Percentiles rank a stretch among this genome's conserved stretches.
Conservation (phyloP, 2,329 filamentous ascomycete species). For the Gaeumannomyces sp. region DNA sequence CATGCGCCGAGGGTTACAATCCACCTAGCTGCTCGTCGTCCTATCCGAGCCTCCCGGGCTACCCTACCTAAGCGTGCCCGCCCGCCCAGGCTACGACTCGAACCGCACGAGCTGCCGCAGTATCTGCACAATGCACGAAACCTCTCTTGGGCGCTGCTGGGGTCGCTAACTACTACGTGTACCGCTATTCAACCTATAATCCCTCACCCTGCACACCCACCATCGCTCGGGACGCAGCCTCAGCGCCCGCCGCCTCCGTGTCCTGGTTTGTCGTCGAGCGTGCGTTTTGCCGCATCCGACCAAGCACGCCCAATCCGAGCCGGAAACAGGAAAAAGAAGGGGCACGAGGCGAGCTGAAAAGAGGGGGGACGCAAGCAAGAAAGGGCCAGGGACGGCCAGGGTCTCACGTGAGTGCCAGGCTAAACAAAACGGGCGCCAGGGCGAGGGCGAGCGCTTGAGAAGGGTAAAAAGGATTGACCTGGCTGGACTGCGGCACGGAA, state of each 20-base stretch:
- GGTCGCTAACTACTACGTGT: background rate
- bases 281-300: background rate
- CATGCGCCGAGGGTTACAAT: background rate
- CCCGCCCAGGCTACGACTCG: background rate
- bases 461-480: background rate
- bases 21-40: background rate
- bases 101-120: background rate
- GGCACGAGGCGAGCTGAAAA: background rate
- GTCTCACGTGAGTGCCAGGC: background rate
- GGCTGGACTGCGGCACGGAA: background rate
- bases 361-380: background rate
- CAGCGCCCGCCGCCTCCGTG: background rate
- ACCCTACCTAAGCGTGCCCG: no score
- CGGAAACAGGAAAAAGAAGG: background rate
- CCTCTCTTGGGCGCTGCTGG: no score
- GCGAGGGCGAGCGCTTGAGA: background rate
- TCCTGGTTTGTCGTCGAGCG: background rate
- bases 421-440: background rate
- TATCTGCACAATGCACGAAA: background rate
- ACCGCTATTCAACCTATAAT: background rate
- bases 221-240: background rate
- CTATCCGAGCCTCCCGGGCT: background rate
- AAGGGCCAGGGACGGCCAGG: background rate
- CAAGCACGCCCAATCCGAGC: background rate
- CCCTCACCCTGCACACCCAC: no score